Evolutionary conservation across 495 filamentous ascomycete species (phyloP), one percentile per base, ranked within the genome.

Genomic region (Glutinoglossum americanum): DNA sequence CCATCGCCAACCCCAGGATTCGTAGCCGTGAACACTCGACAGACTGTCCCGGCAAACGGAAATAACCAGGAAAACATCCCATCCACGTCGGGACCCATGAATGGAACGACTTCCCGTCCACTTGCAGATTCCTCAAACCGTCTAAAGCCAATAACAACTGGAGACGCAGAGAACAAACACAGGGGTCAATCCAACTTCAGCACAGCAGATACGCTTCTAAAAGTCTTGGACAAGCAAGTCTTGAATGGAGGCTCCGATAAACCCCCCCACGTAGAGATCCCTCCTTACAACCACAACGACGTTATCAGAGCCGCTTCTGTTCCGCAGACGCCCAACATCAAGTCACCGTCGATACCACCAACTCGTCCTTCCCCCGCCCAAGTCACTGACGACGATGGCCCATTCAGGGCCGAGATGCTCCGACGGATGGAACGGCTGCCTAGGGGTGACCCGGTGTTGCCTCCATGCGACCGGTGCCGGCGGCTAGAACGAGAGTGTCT

Each of bases 381-480:
- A 76, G 74, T 77, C 55, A 74, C 73, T 55, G 78, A 81, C 45
- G 79, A 81, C 60, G 78, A 74, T 19, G 79, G 78, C 1, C 79
- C 77, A 1, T 80, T 75, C 66, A 80, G 81, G 33, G 67, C 77
- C 30, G 72, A 85, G 54, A 85, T 90, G 72, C 75, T 83, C 8
- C 69, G 79, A 21, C 80, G 80, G 54, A 85, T 92, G 71, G 87
- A 94, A 63, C 79, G 80, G 58, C 69, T 90, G 11, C 70, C 75
- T 27, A 79, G 82, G 23, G 87, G 85, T 17, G 84, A 85, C 54
- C 70, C 74, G 0, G 81, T 93, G 35, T 62, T 78, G 13, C 87
- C 87, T 23, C 84, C 87, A 7, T 94, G 87, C 64, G 87, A 93
- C 65, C 76, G 85, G 26, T 94, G 87, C 62, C 76, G 87, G 23